A percentile compares a stretch with the other conserved stretches of the same genome.
Conservation (phyloP, 208 protist genomes). For the Strigomonas galati region DNA sequence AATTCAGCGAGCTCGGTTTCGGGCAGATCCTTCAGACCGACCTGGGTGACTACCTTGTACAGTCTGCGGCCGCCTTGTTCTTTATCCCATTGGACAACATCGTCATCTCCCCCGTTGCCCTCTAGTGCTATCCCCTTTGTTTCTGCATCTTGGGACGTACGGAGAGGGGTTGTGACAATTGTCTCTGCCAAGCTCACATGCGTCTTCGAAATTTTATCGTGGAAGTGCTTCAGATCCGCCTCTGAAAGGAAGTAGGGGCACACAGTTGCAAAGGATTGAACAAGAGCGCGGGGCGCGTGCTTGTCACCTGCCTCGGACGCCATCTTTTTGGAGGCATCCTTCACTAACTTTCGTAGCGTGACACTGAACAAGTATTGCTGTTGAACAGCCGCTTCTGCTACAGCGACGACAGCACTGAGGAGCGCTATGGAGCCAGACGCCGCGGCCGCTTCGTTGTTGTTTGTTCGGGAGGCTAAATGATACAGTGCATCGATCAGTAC, state of each 20-base stretch:
- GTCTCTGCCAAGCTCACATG: no score
- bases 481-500: background rate
- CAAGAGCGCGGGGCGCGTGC: background rate
- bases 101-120: background rate
- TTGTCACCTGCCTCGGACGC: background rate
- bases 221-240: no score
- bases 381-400: background rate
- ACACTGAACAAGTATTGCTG: slow-evolving; percentile 1
- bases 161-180: no score
- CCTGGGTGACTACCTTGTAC: background rate
- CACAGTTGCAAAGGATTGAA: no score
- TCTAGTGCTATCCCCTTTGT: background rate
- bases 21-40: no score
- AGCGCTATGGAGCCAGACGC: no score
- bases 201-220: no score
- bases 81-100: background rate
- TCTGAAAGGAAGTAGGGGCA: no score
- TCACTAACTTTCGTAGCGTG: background rate
- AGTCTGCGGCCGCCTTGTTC: background rate
- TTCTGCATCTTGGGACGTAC: no score
- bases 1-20: no score
- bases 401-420: background rate
- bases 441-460: background rate
- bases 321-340: background rate
- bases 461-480: background rate